Percentiles rank a stretch among this genome's conserved stretches.
Conservation (phyloP, 2,329 filamentous ascomycete genomes). For the Pseudocercospora musae region DNA sequence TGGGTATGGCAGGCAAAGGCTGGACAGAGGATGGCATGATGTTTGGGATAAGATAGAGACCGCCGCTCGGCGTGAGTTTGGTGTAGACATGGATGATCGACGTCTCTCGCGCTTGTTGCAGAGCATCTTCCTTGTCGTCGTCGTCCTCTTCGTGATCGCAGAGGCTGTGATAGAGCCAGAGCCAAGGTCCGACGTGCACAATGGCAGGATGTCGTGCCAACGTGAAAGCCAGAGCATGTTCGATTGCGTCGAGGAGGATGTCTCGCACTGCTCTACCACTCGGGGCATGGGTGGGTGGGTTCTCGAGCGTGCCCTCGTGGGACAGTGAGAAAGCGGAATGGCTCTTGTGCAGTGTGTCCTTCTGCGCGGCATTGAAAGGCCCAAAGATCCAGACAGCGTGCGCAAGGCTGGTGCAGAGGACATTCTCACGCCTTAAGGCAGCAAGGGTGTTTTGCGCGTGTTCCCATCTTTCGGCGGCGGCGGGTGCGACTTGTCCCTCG, state of each 20-base stretch:
- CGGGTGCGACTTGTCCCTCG: neutral
- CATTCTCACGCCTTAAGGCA: constrained; percentile 17
- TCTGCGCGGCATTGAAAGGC: constrained; percentile 1
- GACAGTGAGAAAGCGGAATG: neutral
- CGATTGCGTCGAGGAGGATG: constrained; percentile 26
- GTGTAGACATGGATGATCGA: constrained; percentile 15
- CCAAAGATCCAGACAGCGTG: constrained; percentile 20
- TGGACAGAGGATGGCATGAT: constrained; percentile 6
- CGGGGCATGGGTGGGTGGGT: neutral
- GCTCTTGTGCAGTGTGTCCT: neutral
- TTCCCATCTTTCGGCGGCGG: neutral
- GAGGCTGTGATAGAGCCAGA: constrained; percentile 16
- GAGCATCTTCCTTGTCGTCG: neutral
- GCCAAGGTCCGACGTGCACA: constrained; percentile 22
- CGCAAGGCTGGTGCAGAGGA: constrained; percentile 17
- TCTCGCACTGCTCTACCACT: constrained; percentile 11
- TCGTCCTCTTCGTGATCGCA: neutral
- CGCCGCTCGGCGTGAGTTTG: constrained; percentile 12
- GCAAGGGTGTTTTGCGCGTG: constrained; percentile 9
- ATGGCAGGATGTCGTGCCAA: constrained; percentile 13
- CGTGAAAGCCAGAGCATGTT: constrained; percentile 18
- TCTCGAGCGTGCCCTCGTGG: constrained; percentile 3
- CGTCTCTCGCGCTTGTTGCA: neutral
- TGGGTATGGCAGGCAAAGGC: constrained; percentile 1
- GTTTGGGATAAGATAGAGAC: constrained; percentile 18